Evolutionary conservation across 1,284 basidiomycete species (phyloP).

Genomic region (Trametes polyzona): DNA sequence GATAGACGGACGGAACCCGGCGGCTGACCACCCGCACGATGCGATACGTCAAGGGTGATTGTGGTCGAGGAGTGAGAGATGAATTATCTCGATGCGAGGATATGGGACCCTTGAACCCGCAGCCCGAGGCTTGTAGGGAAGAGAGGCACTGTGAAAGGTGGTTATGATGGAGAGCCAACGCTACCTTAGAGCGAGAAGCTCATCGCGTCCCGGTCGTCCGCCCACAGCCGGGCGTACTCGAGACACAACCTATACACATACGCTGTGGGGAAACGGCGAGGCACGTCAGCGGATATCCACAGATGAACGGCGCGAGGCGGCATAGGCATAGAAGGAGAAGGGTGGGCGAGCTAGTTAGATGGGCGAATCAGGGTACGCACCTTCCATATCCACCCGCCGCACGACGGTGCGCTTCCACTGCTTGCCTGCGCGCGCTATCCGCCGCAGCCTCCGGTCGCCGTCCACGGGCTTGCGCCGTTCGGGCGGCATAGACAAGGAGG

Average conservation of each 20-base stretch:
- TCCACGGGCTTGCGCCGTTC: slow-evolving; percentile 50
- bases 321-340: neutral
- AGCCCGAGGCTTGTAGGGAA: too few relatives aligned
- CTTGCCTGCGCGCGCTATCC: slow-evolving; percentile 87
- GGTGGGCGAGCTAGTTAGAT: too few relatives aligned
- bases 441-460: slow-evolving; percentile 74
- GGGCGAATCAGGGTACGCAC: slow-evolving; percentile 49
- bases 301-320: slow-evolving; percentile 9
- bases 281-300: slow-evolving; percentile 10
- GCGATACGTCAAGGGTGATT: neutral
- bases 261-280: slow-evolving; percentile 44
- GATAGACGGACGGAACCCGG: too few relatives aligned
- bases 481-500: slow-evolving; percentile 33
- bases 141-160: neutral
- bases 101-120: too few relatives aligned
- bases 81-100: neutral
- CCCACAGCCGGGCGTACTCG: slow-evolving; percentile 86
- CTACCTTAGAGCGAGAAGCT: slow-evolving; percentile 25
- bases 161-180: neutral
- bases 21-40: too few relatives aligned
- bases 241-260: slow-evolving; percentile 90
- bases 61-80: neutral
- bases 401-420: slow-evolving; percentile 88
- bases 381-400: slow-evolving; percentile 87
- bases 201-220: slow-evolving; percentile 76